A percentile compares a stretch with the other conserved stretches of the same genome.
phyloP scores from a whole-genome alignment of 2,329 filamentous ascomycete genomes.

The Colletotrichum lini region DNA sequence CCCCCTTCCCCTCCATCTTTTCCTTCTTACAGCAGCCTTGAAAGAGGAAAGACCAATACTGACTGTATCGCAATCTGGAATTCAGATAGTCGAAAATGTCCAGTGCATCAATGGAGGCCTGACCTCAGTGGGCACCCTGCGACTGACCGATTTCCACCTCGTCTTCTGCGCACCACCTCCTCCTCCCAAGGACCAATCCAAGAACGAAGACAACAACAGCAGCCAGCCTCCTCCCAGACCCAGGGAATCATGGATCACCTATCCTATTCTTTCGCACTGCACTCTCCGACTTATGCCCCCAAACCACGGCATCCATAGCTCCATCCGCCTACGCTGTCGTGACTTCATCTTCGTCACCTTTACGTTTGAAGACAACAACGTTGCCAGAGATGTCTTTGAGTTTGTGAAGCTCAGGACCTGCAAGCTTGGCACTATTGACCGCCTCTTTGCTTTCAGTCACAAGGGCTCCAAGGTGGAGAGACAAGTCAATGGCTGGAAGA shows the following conservation, averaged over 20 bases:
- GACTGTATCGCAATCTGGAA: conserved; percentile 32
- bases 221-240: conserved; percentile 49
- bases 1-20: not conserved
- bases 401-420: conserved; percentile 86
- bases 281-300: conserved; percentile 81
- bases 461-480: conserved; percentile 81
- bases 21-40: not conserved
- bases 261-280: conserved; percentile 90
- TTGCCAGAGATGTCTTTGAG: conserved; percentile 89
- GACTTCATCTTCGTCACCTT: conserved; percentile 97
- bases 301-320: conserved; percentile 79
- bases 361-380: conserved; percentile 82
- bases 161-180: conserved; percentile 64
- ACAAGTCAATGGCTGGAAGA: conserved; percentile 82
- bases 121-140: conserved; percentile 69
- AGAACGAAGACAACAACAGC: conserved; percentile 26
- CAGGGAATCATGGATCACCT: conserved; percentile 92
- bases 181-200: conserved; percentile 46
- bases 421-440: conserved; percentile 86
- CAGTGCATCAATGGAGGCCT: conserved; percentile 73
- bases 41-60: conserved; percentile 30
- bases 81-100: conserved; percentile 69
- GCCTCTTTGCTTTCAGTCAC: conserved; percentile 92
- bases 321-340: conserved; percentile 88
- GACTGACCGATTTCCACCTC: conserved; percentile 75